Conservation (phyloP, 1,284 basidiomycete genomes). For the Boletellus dicymbophilus region DNA sequence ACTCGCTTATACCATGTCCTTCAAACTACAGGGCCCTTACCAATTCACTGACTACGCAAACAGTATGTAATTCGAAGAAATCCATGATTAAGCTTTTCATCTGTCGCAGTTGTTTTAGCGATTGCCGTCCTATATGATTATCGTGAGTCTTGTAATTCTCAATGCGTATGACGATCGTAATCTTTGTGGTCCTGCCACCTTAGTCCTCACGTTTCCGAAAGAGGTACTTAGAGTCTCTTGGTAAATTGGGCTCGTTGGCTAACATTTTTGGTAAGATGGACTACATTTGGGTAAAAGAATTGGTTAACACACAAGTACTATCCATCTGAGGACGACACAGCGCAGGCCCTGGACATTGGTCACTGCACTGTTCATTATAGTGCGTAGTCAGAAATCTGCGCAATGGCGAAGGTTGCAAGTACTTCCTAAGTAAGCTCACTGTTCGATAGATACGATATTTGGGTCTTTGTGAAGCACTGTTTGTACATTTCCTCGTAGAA, state of each 20-base stretch:
- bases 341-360: conserved; percentile 3
- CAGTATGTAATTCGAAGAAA: no score
- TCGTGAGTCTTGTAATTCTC: conserved; percentile 1
- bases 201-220: conserved; percentile 7
- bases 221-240: not conserved
- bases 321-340: not conserved
- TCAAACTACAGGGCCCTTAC: no score
- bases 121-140: conserved; percentile 11
- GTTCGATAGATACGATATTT: conserved; percentile 5
- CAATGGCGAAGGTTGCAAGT: not conserved
- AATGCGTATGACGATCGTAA: not conserved
- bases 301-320: no score
- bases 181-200: no score
- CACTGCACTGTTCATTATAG: conserved; percentile 9
- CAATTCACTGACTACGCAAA: no score
- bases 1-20: no score
- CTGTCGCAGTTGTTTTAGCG: not conserved
- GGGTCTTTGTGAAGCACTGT: not conserved
- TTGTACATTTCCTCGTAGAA: not conserved
- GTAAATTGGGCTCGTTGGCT: no score
- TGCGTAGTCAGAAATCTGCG: not conserved
- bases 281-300: conserved; percentile 9
- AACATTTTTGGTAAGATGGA: conserved; percentile 2
- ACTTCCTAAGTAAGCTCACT: not conserved
- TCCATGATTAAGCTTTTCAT: not conserved